phyloP scores from a whole-genome alignment of 768 basidiomycete genomes.

The Auriscalpium vulgare region DNA sequence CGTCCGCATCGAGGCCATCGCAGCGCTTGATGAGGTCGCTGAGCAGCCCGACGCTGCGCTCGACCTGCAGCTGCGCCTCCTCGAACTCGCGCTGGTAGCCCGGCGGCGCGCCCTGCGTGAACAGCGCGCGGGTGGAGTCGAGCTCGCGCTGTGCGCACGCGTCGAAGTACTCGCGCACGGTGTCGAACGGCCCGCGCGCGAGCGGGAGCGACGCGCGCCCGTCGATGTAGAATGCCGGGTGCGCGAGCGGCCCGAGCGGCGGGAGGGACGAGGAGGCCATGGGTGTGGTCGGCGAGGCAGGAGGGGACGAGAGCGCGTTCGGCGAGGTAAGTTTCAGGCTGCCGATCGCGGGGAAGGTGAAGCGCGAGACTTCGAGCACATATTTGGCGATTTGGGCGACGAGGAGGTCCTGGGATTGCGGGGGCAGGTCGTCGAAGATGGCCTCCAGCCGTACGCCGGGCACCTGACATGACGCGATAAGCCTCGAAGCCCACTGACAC shows the following conservation, averaged over 20 bases:
- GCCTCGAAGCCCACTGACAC: background rate
- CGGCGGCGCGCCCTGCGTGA: slow-evolving; percentile 23
- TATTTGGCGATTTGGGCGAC: slow-evolving; percentile 23
- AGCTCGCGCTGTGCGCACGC: slow-evolving; percentile 30
- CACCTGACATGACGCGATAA: slow-evolving; percentile 13
- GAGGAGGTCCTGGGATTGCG: slow-evolving; percentile 19
- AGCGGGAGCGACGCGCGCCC: slow-evolving; percentile 22
- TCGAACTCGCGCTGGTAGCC: slow-evolving; percentile 24
- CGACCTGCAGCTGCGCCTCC: slow-evolving; percentile 21
- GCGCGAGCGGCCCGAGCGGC: slow-evolving; percentile 12
- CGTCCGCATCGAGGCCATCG: slow-evolving; percentile 24
- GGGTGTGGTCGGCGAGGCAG: background rate
- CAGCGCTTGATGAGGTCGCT: slow-evolving; percentile 22
- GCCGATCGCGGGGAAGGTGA: slow-evolving; percentile 23
- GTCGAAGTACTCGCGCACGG: slow-evolving; percentile 23
- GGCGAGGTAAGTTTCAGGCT: slow-evolving; percentile 14
- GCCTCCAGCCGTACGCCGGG: slow-evolving; percentile 20
- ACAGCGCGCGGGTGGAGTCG: slow-evolving; percentile 23
- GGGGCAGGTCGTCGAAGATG: slow-evolving; percentile 19
- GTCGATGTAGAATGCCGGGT: slow-evolving; percentile 22
- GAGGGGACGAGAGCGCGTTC: background rate
- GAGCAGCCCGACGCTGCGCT: slow-evolving; percentile 24
- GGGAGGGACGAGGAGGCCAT: slow-evolving; percentile 8
- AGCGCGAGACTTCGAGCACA: slow-evolving; percentile 22
- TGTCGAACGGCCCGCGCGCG: slow-evolving; percentile 25